These are phyloP conservation scores for Neofusicoccum parvum DNA, from an alignment of 2,329 filamentous ascomycete genomes.

Conservation along the genomic window DNA sequence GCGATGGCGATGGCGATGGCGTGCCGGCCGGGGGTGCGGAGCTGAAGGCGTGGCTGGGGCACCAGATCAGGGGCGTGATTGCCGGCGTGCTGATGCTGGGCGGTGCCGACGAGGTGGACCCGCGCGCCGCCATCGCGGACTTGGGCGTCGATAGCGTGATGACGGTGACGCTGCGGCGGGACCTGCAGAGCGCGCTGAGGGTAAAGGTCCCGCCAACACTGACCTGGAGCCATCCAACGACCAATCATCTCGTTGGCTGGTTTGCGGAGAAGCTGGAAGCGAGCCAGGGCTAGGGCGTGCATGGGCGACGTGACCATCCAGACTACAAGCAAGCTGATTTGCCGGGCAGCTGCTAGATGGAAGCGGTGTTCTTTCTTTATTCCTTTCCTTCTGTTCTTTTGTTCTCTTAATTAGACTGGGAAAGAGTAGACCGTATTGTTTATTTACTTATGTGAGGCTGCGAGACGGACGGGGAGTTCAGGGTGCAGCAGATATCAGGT, in stretches of 20 bases:
- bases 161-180: conserved; percentile 39
- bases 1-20: conserved; percentile 18
- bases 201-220: conserved; percentile 44
- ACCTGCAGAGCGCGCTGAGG: conserved; percentile 38
- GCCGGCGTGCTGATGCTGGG: conserved; percentile 36
- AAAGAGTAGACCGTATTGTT: no score
- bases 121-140: conserved; percentile 37
- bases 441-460: no score
- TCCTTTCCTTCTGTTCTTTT: no score
- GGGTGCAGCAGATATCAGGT: no score
- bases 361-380: no score
- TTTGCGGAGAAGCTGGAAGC: conserved; percentile 27
- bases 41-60: conserved; percentile 33
- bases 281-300: no score
- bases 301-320: no score
- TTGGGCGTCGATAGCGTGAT: conserved; percentile 46
- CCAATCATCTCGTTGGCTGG: conserved; percentile 41
- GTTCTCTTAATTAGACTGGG: no score
- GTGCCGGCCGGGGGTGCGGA: conserved; percentile 27
- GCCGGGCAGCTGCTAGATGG: no score
- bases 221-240: conserved; percentile 45
- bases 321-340: no score
- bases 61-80: conserved; percentile 38
- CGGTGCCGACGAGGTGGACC: conserved; percentile 37
- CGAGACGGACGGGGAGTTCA: no score